Percentiles rank a stretch among this genome's conserved stretches.
Evolutionary conservation across 2,329 filamentous ascomycete species (phyloP).

Genomic region (Cladosporium sp.): DNA sequence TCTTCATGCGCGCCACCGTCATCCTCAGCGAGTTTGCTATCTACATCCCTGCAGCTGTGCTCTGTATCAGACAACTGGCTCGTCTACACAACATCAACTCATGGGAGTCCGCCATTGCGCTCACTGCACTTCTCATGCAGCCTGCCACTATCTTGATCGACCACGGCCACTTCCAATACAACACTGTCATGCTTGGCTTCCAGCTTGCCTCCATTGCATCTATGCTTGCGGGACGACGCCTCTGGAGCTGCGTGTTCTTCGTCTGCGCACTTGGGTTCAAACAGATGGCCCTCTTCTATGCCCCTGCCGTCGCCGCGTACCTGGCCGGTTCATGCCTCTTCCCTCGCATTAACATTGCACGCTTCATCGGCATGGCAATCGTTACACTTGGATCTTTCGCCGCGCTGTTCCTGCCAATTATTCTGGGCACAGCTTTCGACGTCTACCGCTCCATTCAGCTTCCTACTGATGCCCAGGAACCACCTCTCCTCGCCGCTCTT

Average conservation of each 20-base stretch:
- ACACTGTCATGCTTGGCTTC: constrained; percentile 96
- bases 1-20: constrained; percentile 94
- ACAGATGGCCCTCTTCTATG: constrained; percentile 98
- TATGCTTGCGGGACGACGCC: constrained; percentile 77
- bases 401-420: constrained; percentile 72
- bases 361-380: constrained; percentile 74
- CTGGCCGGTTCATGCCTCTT: constrained; percentile 84
- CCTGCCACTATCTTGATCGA: constrained; percentile 89
- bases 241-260: constrained; percentile 93
- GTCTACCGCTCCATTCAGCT: constrained; percentile 64
- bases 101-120: constrained; percentile 81
- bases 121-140: constrained; percentile 90
- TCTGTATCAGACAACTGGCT: constrained; percentile 82
- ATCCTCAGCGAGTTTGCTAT: constrained; percentile 87
- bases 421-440: constrained; percentile 72
- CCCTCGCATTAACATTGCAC: constrained; percentile 66
- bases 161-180: constrained; percentile 96
- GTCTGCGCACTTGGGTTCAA: constrained; percentile 95
- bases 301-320: constrained; percentile 88
- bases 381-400: constrained; percentile 74
- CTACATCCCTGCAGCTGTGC: constrained; percentile 80
- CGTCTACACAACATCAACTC: constrained; percentile 70
- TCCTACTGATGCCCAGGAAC: constrained; percentile 47
- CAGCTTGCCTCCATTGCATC: constrained; percentile 84
- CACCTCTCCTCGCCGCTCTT: constrained; percentile 67